Conservation (phyloP, 176 grass and related monocot species). For the Lolium multiflorum region DNA sequence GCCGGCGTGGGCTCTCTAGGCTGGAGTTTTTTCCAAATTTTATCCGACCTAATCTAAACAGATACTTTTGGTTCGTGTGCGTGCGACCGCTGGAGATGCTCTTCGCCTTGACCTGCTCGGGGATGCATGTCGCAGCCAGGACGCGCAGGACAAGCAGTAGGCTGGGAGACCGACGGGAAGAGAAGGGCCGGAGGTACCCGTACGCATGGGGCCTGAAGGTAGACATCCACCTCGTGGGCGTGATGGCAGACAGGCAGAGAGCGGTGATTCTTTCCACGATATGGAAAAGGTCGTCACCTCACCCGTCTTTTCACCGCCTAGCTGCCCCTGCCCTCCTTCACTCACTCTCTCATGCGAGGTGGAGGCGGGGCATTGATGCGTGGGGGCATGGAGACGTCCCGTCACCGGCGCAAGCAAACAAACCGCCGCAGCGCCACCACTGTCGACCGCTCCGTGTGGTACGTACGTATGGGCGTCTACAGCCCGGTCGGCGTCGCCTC, state of each 20-base stretch:
- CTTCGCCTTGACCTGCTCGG: too few species aligned
- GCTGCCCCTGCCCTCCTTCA: not conserved
- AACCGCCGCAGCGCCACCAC: constrained; percentile 7
- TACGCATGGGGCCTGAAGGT: constrained; percentile 40
- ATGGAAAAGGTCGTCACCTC: constrained; percentile 49
- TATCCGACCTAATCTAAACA: too few species aligned
- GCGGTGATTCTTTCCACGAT: constrained; percentile 29
- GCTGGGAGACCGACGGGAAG: constrained; percentile 9
- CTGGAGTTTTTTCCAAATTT: too few species aligned
- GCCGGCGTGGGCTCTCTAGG: too few species aligned
- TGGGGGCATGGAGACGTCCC: constrained; percentile 43
- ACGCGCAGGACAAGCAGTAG: not conserved
- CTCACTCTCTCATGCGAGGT: too few species aligned
- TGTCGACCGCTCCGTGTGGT: not conserved
- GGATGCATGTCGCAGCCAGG: not conserved
- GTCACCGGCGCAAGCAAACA: constrained; percentile 32
- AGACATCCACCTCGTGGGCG: constrained; percentile 60
- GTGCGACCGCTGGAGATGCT: too few species aligned
- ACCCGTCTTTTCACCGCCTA: constrained; percentile 46
- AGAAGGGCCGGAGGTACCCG: not conserved
- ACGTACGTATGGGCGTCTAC: constrained; percentile 15
- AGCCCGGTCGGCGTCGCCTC: not conserved
- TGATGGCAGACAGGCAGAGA: constrained; percentile 27
- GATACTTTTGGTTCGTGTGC: too few species aligned
- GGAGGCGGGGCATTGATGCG: not conserved